Conservation (phyloP, 2,329 filamentous ascomycete genomes). For the Dothideomycetidae sp. region DNA sequence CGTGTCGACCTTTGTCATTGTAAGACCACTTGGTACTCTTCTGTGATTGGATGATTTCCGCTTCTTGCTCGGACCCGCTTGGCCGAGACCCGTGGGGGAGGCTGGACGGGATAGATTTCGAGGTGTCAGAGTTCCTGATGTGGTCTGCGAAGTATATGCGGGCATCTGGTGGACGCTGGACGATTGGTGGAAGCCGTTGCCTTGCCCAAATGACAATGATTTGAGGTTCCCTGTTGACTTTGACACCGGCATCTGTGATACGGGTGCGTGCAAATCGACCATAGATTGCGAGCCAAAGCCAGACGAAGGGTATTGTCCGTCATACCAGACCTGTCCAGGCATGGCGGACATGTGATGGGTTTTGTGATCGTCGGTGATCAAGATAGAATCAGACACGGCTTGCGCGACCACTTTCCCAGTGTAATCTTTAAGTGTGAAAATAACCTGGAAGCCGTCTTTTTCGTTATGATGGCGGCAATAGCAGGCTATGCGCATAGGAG, state of each 20-base stretch:
- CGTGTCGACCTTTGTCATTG: conserved; percentile 71
- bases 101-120: conserved; percentile 56
- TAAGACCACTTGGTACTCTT: conserved; percentile 57
- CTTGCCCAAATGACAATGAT: conserved; percentile 30
- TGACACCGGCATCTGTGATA: conserved; percentile 39
- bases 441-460: conserved; percentile 82
- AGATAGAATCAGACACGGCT: conserved; percentile 72
- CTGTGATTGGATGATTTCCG: conserved; percentile 45
- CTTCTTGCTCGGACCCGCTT: conserved; percentile 60
- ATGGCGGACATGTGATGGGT: conserved; percentile 41
- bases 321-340: conserved; percentile 17
- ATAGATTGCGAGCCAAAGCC: conserved; percentile 27
- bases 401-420: conserved; percentile 66
- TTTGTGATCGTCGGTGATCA: conserved; percentile 98
- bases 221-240: conserved; percentile 52
- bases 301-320: conserved; percentile 14
- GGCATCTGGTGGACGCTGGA: conserved; percentile 23
- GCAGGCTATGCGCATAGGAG: conserved; percentile 91
- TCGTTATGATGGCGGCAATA: conserved; percentile 93
- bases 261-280: conserved; percentile 23
- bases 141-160: conserved; percentile 22
- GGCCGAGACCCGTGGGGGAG: conserved; percentile 46
- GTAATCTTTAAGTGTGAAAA: conserved; percentile 84
- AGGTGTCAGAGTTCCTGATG: conserved; percentile 39
- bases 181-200: conserved; percentile 18